Base-by-base conservation (phyloP, 1,284 basidiomycete species). In the Xerocomus amazonicus region DNA sequence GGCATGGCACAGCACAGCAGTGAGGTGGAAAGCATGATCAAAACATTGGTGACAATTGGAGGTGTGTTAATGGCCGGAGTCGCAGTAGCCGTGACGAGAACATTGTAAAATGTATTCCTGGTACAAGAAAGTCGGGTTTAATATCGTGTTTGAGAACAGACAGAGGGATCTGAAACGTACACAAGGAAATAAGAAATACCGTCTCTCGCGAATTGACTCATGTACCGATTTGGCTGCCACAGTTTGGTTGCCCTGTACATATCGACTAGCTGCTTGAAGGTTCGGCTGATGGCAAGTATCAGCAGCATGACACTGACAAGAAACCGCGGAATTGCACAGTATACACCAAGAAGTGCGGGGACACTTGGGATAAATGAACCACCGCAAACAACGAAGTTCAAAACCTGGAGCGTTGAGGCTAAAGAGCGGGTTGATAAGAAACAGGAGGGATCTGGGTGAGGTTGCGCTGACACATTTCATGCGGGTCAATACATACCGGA, bases 161-260 rank as follows among this genome's bases (percentile, higher is more conserved):
- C 3, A 8, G 32, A 33, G 9, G 19, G 4, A 23, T 23, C 19
- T 23, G 28, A 2, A 14, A 49, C 49, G 12, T 41, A 55, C 53
- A 32, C 14, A 7, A 50, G 1, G 17, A 55, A 50, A 17, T 54
- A 55, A 31, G 50, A 27, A 14, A 47, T 14, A 2, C 51, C 45
- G 9, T 54, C 54, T 12, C 26, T 40, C 13, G 32, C 31, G 10
- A 55, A 19, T 8, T 28, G 37, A 27, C 13, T 51, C 36, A 55
- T 19, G 37, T 48, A 41, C 9, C 9, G 28, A 8, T 40, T 47
- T 8, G 37, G 38, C n/a, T 48, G 45, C 52, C 48, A 50, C 7
- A 7, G 26, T 16, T 49, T 49, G 2, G 45, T 47, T 0, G 42
- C 28, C 1, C 35, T 36, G 35, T 50, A 37, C 40, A 47, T 54